Evolutionary conservation across 495 filamentous ascomycete species (phyloP), one percentile per base, ranked within the genome.

Genomic region (Collariella sp.): DNA sequence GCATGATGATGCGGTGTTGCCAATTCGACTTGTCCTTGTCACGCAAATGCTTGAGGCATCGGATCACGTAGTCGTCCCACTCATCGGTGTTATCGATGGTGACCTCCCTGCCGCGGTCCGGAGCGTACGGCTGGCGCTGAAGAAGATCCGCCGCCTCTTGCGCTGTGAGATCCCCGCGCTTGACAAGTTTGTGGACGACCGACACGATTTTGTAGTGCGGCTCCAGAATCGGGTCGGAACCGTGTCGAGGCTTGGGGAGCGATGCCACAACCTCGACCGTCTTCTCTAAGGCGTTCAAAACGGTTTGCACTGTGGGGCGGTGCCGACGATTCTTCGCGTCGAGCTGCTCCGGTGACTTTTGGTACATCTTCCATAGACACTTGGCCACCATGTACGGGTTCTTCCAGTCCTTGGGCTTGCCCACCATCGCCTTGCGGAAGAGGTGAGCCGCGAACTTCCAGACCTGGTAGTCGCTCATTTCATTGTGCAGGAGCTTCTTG

Each of bases 171-270:
- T 76, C 72, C 16, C 72, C 69, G 6, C 72, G 66, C 38, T 60
- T 62, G 23, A 94, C 87, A 5, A 95, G 74, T 64, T 97, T 97
- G 69, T 95, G 83, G 11, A 89, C 76, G 47, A 93, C 75, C 13
- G 89, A 91, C 23, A 95, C 78, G 24, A 97, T 84, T 69, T 96
- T 97, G 70, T 96, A 97, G 63, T 96, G 91, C 13, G 93, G 94
- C 66, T 97, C 93, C 22, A 99, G 80, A 19, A 94, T 86, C 0
- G 88, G 90, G 55, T 97, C 89, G 52, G 85, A 76, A 13, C 81
- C 84, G 58, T 93, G 84, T 48, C 79, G 85, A 19, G 84, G 86
- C 59, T 88, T 86, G 6, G 89, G 90, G n/a, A 94, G 35, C 11
- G 64, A 64, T 5, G 63, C 63, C 12, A 72, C 78, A 5, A 81